Conservation (phyloP, 495 filamentous ascomycete species). For the Clohesyomyces aquaticus region DNA sequence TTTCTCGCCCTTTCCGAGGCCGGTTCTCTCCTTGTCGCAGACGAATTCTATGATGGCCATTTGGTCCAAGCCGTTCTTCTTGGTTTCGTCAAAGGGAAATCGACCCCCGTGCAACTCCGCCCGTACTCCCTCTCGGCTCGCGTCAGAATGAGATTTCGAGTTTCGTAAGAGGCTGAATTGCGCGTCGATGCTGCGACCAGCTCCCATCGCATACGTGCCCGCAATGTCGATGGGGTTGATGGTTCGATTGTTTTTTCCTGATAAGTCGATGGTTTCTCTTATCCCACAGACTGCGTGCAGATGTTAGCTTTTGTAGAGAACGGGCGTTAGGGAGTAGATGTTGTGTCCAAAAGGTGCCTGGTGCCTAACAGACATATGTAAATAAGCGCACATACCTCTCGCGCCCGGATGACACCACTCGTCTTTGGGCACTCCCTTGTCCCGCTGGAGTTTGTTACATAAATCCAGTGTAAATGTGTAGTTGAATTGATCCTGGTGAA, state of each 20-base stretch:
- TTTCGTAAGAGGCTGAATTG: constrained; percentile 64
- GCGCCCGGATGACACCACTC: constrained; percentile 63
- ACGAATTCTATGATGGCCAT: constrained; percentile 80
- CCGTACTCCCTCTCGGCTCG: constrained; percentile 67
- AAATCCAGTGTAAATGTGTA: constrained; percentile 90
- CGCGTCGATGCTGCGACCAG: constrained; percentile 57
- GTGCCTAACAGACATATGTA: neutral
- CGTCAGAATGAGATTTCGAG: constrained; percentile 60
- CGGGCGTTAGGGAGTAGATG: too few relatives aligned
- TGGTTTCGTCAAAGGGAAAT: constrained; percentile 53
- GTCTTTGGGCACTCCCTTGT: constrained; percentile 51
- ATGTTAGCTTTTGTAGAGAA: constrained; percentile 18
- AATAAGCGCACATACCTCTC: constrained; percentile 57
- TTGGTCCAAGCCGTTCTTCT: constrained; percentile 58
- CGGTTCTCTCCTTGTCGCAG: constrained; percentile 70
- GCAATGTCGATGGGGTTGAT: constrained; percentile 71
- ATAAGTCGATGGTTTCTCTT: constrained; percentile 53
- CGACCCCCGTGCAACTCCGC: constrained; percentile 71
- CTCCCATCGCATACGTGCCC: constrained; percentile 61
- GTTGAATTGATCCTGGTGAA: constrained; percentile 59
- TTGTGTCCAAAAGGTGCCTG: neutral
- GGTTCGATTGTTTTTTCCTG: constrained; percentile 49
- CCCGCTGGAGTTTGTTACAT: constrained; percentile 66
- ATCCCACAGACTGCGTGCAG: constrained; percentile 74
- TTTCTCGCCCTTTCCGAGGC: constrained; percentile 62